These are phyloP conservation scores for Thielaviopsis punctulata DNA, from an alignment of 2,329 filamentous ascomycete species.

Conservation along the genomic window DNA sequence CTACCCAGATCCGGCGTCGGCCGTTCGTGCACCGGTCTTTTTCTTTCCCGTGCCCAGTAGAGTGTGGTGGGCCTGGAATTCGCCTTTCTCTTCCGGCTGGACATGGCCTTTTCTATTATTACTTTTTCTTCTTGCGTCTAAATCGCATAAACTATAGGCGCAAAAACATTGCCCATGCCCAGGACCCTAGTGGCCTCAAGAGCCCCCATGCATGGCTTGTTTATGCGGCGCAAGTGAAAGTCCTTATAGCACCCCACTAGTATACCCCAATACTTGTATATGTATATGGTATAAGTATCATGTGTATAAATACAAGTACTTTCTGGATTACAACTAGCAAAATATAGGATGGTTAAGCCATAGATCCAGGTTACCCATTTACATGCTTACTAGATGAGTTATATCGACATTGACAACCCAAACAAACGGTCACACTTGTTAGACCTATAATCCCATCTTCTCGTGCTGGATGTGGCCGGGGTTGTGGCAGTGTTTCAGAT, in stretches of 20 bases:
- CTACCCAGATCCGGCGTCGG: neutral
- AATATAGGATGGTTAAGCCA: too few relatives aligned
- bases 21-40: neutral
- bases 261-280: too few relatives aligned
- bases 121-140: neutral
- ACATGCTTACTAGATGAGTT: too few relatives aligned
- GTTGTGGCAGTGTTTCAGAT: neutral
- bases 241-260: neutral
- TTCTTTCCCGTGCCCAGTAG: neutral
- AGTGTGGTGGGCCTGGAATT: neutral
- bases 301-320: too few relatives aligned
- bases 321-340: too few relatives aligned
- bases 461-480: neutral
- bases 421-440: too few relatives aligned
- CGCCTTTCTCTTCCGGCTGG: neutral
- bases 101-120: too few relatives aligned
- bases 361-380: too few relatives aligned
- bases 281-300: too few relatives aligned
- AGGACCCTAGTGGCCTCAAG: neutral
- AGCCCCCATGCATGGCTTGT: neutral
- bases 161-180: neutral
- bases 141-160: neutral
- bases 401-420: too few relatives aligned
- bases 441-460: neutral
- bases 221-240: neutral